Percentiles rank a stretch among this genome's conserved stretches.
phyloP scores from a whole-genome alignment of 345 rosid species.

The Angophora floribunda region DNA sequence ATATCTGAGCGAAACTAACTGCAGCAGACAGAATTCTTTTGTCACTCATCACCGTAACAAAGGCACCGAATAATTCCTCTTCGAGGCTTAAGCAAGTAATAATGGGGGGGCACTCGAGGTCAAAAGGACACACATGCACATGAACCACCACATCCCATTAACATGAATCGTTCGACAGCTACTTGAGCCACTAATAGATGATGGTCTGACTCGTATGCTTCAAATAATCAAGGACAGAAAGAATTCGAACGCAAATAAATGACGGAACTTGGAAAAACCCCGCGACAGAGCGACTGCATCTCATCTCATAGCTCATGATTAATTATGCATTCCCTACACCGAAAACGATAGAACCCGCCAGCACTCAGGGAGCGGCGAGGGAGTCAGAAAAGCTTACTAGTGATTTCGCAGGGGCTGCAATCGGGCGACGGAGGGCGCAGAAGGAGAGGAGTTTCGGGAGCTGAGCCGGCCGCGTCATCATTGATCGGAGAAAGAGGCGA shows the following conservation, averaged over 20 bases:
- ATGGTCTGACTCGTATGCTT: background rate
- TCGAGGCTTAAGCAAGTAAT: background rate
- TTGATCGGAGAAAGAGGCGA: constrained; percentile 25
- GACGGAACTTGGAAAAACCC: background rate
- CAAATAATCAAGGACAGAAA: background rate
- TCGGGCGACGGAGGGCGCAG: constrained; percentile 35
- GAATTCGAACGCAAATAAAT: background rate
- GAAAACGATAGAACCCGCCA: background rate
- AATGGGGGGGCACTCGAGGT: background rate
- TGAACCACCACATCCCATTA: background rate
- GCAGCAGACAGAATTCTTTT: constrained; percentile 6
- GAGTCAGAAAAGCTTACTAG: constrained; percentile 21
- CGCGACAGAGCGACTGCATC: background rate
- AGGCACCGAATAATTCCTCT: background rate
- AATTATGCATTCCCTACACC: background rate
- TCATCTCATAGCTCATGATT: background rate
- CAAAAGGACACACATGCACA: background rate
- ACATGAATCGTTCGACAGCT: background rate
- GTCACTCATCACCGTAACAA: background rate
- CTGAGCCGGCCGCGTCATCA: constrained; percentile 5
- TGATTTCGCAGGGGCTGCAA: constrained; percentile 61
- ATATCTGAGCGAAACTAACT: constrained; percentile 53
- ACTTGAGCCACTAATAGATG: background rate
- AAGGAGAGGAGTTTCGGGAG: constrained; percentile 28
- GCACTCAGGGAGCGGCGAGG: background rate